Conservation (phyloP, 2,329 filamentous ascomycete species). For the Coniochaeta ligniaria region DNA sequence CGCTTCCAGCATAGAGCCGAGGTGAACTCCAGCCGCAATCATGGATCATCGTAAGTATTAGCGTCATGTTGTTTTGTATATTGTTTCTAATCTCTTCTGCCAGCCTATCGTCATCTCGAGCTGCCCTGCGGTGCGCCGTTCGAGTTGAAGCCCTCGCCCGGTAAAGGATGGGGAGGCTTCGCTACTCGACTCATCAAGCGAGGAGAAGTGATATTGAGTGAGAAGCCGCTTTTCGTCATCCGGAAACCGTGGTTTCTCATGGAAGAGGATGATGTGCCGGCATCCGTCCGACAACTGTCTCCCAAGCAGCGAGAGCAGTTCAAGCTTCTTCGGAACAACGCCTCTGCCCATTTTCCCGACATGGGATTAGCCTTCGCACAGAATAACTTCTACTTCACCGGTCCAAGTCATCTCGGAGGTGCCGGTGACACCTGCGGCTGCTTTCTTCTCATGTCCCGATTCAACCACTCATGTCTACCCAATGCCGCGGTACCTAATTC, state of each 20-base stretch:
- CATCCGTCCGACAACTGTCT: not conserved
- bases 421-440: too few relatives aligned
- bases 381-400: not conserved
- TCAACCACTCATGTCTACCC: too few relatives aligned
- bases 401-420: too few relatives aligned
- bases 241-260: not conserved
- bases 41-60: not conserved
- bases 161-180: not conserved
- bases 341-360: not conserved
- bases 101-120: not conserved
- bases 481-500: too few relatives aligned
- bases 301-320: not conserved
- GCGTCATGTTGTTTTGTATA: too few relatives aligned
- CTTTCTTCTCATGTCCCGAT: too few relatives aligned
- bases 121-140: not conserved
- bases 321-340: not conserved
- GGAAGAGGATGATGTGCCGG: not conserved
- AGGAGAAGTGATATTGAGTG: not conserved
- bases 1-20: too few relatives aligned
- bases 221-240: not conserved
- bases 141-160: not conserved
- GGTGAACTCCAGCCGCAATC: not conserved
- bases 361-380: not conserved
- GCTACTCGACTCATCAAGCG: not conserved
- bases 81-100: not conserved